Evolutionary conservation across 352 stramenopile genomes (phyloP), one percentile per base, ranked within the genome.

Genomic region (Globisporangium heterothallicum): DNA sequence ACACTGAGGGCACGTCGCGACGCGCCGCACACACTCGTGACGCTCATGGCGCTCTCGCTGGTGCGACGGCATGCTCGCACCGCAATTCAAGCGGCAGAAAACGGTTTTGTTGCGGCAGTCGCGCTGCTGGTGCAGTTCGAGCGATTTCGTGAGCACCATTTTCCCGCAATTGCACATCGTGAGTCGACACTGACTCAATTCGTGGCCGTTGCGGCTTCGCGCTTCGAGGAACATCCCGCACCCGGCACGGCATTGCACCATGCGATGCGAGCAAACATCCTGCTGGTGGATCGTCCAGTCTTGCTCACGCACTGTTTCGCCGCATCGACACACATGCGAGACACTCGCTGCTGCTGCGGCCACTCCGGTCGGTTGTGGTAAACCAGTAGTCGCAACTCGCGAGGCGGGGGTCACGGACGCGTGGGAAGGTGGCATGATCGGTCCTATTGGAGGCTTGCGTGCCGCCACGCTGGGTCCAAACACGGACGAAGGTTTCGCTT

Each of bases 161-260:
- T 83, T 82, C 16, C 70, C 74, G 30, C 77, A 88, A 0, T 61
- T 43, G 45, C 77, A 88, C 74, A 88, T 78, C 21, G 68, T 64
- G 18, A 88, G 63, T 25, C 77, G 70, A 34, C 77, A 86, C 35
- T 86, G 77, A 29, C 77, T 88, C 36, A 80, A 58, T n/a, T 88
- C 77, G 47, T 88, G 77, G 6, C 72, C 74, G 24, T 74, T 74
- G n/a, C 63, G 74, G 10, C 69, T 73, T 1, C 77, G 64, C 1
- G 72, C 72, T 40, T 78, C 64, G 38, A 86, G 64, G 27, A 69
- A 68, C 22, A 75, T 50, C 0, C 68, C 72, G 42, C 77, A 88
- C 26, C 74, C 74, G 6, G 64, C 68, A 19, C 77, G 70, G 42
- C 77, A 88, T 22, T 65, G 50, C 6, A 86, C 70, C 4, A 69